Evolutionary conservation across 2,329 filamentous ascomycete genomes (phyloP).

Genomic region (Bipolaris oryzae): DNA sequence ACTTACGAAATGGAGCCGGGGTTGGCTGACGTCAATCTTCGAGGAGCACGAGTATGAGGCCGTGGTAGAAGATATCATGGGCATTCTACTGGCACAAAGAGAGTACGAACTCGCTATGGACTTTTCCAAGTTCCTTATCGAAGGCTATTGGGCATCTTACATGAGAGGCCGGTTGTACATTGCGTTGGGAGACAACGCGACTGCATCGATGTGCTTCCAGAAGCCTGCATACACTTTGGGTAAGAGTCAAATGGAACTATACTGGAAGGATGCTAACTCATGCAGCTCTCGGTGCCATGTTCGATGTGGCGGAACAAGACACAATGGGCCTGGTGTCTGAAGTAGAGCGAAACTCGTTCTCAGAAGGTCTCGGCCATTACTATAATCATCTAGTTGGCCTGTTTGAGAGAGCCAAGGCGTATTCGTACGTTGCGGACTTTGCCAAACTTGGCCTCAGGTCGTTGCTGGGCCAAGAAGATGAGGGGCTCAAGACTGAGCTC

Average conservation of each 20-base stretch:
- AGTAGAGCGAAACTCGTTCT: constrained; percentile 70
- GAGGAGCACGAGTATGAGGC: constrained; percentile 45
- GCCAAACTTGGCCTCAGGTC: constrained; percentile 68
- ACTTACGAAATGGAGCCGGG: constrained; percentile 55
- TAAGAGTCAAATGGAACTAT: constrained; percentile 53
- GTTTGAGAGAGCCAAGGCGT: constrained; percentile 77
- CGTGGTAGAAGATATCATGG: constrained; percentile 52
- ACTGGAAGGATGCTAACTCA: constrained; percentile 21
- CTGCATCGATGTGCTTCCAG: constrained; percentile 77
- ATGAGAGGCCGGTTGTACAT: constrained; percentile 82
- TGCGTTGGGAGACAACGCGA: constrained; percentile 72
- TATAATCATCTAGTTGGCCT: constrained; percentile 84
- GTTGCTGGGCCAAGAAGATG: constrained; percentile 34
- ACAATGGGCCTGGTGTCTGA: constrained; percentile 69
- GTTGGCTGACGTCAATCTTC: constrained; percentile 52
- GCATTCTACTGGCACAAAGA: constrained; percentile 52
- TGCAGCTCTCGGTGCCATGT: constrained; percentile 40
- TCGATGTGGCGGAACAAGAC: constrained; percentile 48
- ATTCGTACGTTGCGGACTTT: constrained; percentile 84
- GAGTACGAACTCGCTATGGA: constrained; percentile 61
- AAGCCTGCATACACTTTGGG: constrained; percentile 83
- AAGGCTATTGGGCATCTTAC: constrained; percentile 69
- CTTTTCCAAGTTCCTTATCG: constrained; percentile 69
- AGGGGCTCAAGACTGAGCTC: constrained; percentile 56
- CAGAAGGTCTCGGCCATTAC: constrained; percentile 80